Conservation (phyloP, 768 basidiomycete genomes). For the Dioszegia aurantiaca region DNA sequence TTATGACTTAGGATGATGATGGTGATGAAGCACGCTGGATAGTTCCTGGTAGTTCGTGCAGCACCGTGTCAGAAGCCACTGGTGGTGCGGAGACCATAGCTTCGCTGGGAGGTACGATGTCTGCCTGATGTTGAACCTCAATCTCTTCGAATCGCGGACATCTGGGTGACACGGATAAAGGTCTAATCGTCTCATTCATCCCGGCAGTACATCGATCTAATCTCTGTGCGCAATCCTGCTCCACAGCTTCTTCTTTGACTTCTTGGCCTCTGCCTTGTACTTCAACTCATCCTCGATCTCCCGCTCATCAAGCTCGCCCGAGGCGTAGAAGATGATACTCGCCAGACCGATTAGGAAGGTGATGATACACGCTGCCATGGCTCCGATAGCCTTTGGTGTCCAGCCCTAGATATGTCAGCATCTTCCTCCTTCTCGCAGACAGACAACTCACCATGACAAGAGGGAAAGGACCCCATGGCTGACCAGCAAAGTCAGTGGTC, state of each 20-base stretch:
- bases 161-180: too few species aligned
- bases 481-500: slow-evolving; percentile 62
- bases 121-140: too few species aligned
- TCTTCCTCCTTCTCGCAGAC: neutral
- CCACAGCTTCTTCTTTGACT: slow-evolving; percentile 19
- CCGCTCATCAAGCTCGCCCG: slow-evolving; percentile 73
- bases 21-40: too few species aligned
- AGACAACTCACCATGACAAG: slow-evolving; percentile 61
- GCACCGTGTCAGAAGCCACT: too few species aligned
- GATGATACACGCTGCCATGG: slow-evolving; percentile 65
- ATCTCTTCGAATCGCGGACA: too few species aligned
- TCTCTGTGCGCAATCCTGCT: neutral
- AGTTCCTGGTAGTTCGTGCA: too few species aligned
- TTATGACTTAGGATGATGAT: too few species aligned
- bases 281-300: slow-evolving; percentile 74
- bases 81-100: too few species aligned
- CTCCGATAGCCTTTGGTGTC: slow-evolving; percentile 52
- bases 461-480: slow-evolving; percentile 66
- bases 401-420: slow-evolving; percentile 42
- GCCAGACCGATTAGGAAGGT: slow-evolving; percentile 79
- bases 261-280: slow-evolving; percentile 61
- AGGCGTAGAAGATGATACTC: slow-evolving; percentile 79
- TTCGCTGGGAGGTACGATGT: too few species aligned
- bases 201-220: slow-evolving; percentile 7
- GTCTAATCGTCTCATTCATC: too few species aligned